Evolutionary conservation across 1,284 basidiomycete species (phyloP).

Genomic region (Singerocomus inundabilis): DNA sequence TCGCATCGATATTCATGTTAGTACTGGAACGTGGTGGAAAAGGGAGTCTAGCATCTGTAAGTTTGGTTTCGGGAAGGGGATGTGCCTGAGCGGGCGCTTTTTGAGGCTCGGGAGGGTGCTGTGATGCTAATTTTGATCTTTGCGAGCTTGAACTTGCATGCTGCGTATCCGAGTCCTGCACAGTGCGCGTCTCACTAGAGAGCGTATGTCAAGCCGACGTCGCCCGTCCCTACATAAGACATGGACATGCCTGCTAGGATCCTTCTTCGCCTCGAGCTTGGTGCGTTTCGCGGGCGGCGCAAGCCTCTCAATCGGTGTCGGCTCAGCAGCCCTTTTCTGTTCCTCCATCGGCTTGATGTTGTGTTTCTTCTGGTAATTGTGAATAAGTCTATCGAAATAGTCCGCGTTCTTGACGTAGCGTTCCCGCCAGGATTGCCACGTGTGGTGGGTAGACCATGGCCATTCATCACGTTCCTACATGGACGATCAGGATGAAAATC

Average conservation of each 20-base stretch:
- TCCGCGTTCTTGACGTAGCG: conserved; percentile 45
- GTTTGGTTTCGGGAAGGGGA: neutral
- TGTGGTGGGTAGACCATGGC: conserved; percentile 45
- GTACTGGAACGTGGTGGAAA: neutral
- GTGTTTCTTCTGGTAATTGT: conserved; percentile 22
- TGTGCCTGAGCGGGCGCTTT: neutral
- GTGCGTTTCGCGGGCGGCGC: conserved; percentile 12
- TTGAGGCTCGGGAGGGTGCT: neutral
- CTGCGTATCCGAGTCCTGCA: neutral
- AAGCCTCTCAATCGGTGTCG: conserved; percentile 2
- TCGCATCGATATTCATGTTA: neutral
- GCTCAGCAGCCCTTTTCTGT: conserved; percentile 6
- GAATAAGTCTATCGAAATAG: conserved; percentile 44
- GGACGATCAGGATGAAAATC: neutral
- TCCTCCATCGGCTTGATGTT: too few relatives aligned
- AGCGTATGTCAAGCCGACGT: neutral
- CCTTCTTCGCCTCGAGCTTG: neutral
- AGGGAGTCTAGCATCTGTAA: neutral
- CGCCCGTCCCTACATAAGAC: neutral
- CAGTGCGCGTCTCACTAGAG: conserved; percentile 7
- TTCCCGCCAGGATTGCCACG: conserved; percentile 56
- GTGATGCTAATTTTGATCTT: neutral
- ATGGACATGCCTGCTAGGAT: conserved; percentile 6
- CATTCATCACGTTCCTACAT: conserved; percentile 28
- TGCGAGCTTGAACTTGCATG: neutral